A percentile compares a stretch with the other conserved stretches of the same genome.
phyloP scores from a whole-genome alignment of 2,329 filamentous ascomycete species.

The Amphichorda felina region DNA sequence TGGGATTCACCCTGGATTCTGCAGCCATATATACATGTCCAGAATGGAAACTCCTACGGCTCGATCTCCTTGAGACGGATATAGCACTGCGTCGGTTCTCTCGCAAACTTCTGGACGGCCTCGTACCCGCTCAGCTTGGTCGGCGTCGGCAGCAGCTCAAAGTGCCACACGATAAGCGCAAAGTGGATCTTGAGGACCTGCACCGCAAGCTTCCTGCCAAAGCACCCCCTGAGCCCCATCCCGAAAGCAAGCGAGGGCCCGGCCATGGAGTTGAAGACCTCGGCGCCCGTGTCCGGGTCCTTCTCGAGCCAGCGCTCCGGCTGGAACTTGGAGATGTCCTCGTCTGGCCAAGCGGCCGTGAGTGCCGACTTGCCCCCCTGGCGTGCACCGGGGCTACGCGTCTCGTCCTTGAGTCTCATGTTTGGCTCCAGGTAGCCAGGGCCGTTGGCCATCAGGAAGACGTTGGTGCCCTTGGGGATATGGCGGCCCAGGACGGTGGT shows the following conservation, averaged over 20 bases:
- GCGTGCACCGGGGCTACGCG: conserved; percentile 2
- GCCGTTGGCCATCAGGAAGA: conserved; percentile 5
- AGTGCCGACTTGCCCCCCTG: not conserved
- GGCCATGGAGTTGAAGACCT: conserved; percentile 14
- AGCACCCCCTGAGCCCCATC: conserved; percentile 20
- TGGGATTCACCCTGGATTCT: too few relatives aligned
- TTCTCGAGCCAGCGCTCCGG: conserved; percentile 4
- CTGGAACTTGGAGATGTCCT: not conserved
- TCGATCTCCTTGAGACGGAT: too few relatives aligned
- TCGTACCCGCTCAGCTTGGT: conserved; percentile 9
- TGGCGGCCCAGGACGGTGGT: conserved; percentile 12
- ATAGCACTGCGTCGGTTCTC: too few relatives aligned
- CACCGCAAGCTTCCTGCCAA: conserved; percentile 16
- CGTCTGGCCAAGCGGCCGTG: too few relatives aligned
- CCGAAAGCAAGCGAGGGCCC: conserved; percentile 22
- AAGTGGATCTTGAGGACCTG: conserved; percentile 15
- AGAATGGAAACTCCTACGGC: too few relatives aligned
- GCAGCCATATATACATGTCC: too few relatives aligned
- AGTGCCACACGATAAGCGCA: conserved; percentile 15
- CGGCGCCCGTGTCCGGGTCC: conserved; percentile 2
- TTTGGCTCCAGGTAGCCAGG: conserved; percentile 3
- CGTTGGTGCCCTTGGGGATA: conserved; percentile 15
- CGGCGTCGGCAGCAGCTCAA: conserved; percentile 10
- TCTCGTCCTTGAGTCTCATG: conserved; percentile 6
- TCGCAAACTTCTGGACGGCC: conserved; percentile 7